Evolutionary conservation across 805 yeast species (phyloP).

Genomic region (Kodamaea leandrae): DNA sequence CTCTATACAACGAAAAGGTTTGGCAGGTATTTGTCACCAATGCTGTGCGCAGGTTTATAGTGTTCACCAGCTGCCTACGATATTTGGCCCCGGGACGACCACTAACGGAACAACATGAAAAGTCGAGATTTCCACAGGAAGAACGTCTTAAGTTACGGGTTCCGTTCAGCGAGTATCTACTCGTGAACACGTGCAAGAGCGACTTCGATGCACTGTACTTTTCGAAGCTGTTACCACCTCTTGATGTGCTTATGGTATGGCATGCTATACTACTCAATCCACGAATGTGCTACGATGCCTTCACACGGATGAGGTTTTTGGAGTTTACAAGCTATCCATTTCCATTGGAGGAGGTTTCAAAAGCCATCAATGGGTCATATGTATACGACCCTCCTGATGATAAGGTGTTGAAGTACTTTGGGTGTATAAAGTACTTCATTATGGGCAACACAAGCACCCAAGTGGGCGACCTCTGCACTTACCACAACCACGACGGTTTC

Average conservation of each 20-base stretch:
- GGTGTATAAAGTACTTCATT: no score
- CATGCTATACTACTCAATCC: constrained; percentile 22
- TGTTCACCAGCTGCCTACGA: constrained; percentile 20
- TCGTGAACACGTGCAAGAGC: no score
- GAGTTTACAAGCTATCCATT: constrained; percentile 18
- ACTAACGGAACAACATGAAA: no score
- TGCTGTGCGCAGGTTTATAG: constrained; percentile 23
- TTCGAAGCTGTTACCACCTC: constrained; percentile 17
- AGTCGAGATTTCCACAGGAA: no score
- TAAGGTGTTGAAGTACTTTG: constrained; percentile 5
- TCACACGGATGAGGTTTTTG: constrained; percentile 15
- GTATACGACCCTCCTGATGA: constrained; percentile 12
- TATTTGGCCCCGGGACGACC: not conserved
- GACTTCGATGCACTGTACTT: not conserved
- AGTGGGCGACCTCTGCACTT: not conserved
- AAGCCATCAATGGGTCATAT: constrained; percentile 13
- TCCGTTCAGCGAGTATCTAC: no score
- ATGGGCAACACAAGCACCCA: no score
- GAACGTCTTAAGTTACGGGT: no score
- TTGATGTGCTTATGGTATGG: constrained; percentile 26
- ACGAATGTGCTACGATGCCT: constrained; percentile 15
- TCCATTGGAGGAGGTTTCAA: constrained; percentile 16
- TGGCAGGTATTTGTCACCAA: constrained; percentile 25
- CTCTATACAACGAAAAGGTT: constrained; percentile 6
- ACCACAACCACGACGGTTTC: not conserved